Evolutionary conservation across 164 flowering plant species (phyloP).

Genomic region (Akebia trifoliata): DNA sequence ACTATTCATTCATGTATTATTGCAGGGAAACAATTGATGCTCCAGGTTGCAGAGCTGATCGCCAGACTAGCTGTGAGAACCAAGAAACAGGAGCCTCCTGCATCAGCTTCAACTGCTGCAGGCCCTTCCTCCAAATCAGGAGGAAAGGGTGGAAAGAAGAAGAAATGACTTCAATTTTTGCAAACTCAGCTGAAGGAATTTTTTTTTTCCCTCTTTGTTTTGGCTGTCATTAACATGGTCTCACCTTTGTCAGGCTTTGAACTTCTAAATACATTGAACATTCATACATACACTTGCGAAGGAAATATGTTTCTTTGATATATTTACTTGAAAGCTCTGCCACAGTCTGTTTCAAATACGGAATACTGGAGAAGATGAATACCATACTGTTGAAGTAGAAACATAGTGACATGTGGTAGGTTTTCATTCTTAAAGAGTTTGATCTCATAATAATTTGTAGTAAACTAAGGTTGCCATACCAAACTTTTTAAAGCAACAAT

Average conservation of each 20-base stretch:
- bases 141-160: conserved; percentile 70
- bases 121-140: conserved; percentile 61
- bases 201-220: neutral
- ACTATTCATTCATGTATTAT: conserved; percentile 2
- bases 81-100: conserved; percentile 67
- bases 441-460: too few relatives aligned
- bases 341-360: too few relatives aligned
- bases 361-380: too few relatives aligned
- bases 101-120: conserved; percentile 40
- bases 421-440: too few relatives aligned
- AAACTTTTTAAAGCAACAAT: too few relatives aligned
- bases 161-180: conserved; percentile 31
- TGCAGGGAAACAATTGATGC: conserved; percentile 87
- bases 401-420: too few relatives aligned
- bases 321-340: too few relatives aligned
- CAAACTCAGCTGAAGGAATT: neutral
- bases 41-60: conserved; percentile 74
- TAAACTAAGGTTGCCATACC: too few relatives aligned
- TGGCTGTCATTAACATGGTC: neutral
- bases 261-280: neutral
- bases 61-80: conserved; percentile 80
- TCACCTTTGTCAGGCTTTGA: neutral
- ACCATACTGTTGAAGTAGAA: too few relatives aligned
- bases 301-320: too few relatives aligned
- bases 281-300: too few relatives aligned